These are phyloP conservation scores for Volutella citrinella DNA, from an alignment of 2,329 filamentous ascomycete genomes.

Conservation along the genomic window DNA sequence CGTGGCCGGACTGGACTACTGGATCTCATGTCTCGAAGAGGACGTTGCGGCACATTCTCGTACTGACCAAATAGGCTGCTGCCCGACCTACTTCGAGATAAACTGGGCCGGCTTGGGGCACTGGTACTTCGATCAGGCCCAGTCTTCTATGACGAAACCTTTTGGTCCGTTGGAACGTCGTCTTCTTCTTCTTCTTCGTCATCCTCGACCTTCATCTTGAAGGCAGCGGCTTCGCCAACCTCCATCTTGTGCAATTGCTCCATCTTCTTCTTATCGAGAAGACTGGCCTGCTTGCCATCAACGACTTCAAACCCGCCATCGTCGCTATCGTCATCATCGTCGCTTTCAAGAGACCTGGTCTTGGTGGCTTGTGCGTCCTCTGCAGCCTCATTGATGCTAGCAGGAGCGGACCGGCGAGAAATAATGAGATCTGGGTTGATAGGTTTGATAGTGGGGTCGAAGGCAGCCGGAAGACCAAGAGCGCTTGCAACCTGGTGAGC, in stretches of 20 bases:
- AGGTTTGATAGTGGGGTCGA: conserved; percentile 62
- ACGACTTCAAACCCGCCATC: conserved; percentile 45
- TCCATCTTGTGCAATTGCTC: conserved; percentile 59
- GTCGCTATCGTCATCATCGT: conserved; percentile 37
- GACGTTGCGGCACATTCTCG: too few species aligned
- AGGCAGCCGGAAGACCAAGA: conserved; percentile 58
- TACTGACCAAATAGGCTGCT: too few species aligned
- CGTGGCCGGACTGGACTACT: too few species aligned
- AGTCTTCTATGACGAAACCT: conserved; percentile 32
- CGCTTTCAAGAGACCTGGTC: conserved; percentile 39
- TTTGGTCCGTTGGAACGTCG: conserved; percentile 23
- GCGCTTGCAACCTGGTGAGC: conserved; percentile 63
- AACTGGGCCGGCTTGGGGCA: too few species aligned
- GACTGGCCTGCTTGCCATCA: conserved; percentile 40
- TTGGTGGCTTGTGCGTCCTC: conserved; percentile 21
- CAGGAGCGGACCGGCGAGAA: conserved; percentile 12
- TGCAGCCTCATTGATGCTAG: conserved; percentile 14
- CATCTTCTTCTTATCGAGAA: conserved; percentile 43
- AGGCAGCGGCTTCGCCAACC: conserved; percentile 53
- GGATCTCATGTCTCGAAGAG: too few species aligned
- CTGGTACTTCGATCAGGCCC: too few species aligned
- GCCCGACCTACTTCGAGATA: too few species aligned
- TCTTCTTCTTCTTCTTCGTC: conserved; percentile 38
- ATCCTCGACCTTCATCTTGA: conserved; percentile 38
- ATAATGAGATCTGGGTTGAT: conserved; percentile 33